Evolutionary conservation across 129 eudicot species (phyloP).

Genomic region (Logfia minima): DNA sequence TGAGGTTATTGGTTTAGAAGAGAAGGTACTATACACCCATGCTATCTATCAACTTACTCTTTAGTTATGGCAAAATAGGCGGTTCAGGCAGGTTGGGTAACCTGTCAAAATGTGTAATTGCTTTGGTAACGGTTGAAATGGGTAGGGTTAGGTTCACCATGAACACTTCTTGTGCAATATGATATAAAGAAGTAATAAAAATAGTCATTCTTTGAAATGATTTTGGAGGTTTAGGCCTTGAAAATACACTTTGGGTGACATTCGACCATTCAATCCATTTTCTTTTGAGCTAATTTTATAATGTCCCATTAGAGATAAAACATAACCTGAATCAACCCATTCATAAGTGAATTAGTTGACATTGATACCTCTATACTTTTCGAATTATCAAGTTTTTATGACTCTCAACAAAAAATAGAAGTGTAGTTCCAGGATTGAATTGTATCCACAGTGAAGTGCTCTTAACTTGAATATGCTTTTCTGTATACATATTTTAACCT

Average conservation of each 20-base stretch:
- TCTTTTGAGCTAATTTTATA: neutral
- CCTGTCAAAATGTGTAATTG: neutral
- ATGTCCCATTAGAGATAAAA: neutral
- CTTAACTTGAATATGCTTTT: too few species aligned
- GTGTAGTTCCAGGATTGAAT: neutral
- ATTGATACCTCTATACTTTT: neutral
- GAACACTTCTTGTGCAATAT: constrained; percentile 6
- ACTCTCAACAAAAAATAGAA: neutral
- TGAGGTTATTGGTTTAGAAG: constrained; percentile 96
- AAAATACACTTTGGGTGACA: neutral
- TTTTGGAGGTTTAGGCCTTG: neutral
- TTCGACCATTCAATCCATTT: neutral
- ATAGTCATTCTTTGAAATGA: neutral
- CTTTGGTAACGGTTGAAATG: neutral
- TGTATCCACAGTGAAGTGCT: neutral
- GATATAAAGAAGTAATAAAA: neutral
- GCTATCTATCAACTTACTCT: neutral
- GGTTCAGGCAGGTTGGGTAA: neutral
- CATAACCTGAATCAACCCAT: neutral
- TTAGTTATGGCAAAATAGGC: neutral
- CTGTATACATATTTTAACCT: too few species aligned
- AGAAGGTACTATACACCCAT: constrained; percentile 63
- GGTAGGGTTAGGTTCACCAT: neutral
- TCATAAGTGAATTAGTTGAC: neutral
- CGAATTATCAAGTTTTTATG: neutral